Base-by-base conservation (phyloP, 2,329 filamentous ascomycete species). In the Alternaria triticimaculans region DNA sequence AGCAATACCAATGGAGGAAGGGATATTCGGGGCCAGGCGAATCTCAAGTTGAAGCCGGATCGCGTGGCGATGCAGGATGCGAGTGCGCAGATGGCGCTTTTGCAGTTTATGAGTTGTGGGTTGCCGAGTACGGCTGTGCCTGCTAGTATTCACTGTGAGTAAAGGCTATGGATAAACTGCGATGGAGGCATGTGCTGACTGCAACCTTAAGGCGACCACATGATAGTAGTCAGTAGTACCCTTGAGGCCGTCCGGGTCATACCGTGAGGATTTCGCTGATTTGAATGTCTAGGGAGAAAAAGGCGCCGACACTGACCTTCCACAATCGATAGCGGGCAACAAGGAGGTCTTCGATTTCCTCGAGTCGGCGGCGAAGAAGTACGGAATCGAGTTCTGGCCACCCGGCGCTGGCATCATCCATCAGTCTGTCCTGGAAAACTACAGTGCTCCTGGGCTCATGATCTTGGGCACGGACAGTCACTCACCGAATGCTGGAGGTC, bases 51-150 rank as follows among this genome's bases (percentile, higher is more conserved):
- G 81, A 97, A 97, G 82, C 96, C 96, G 21, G 96, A 99, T 81
- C 89, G 96, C 57, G 96, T 98, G 72, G 96, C 96, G 69, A 99
- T 99, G 96, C 96, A 99, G 83, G 96, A 99, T 84, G 96, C 96
- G 14, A 97, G 93, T 28, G 96, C 96, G 6, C 96, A 99, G 84
- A 99, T 99, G 96, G 96, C 96, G 2, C 85, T 99, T 69, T 84
- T 99, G 73, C 96, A 99, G 82, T 99, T 99, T 86, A 99, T 99
- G 95, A 93, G 92, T 26, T 99, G 96, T 81, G 92, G 93, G 59
- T 87, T 99, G 58, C 92, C 91, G 26, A 89, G 89, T 63, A 97
- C 96, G 3, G 94, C 94, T 10, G 95, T 99, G 54, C 96, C 96
- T 11, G 95, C 96, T 53, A 97, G 94, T 80, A 97, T 98, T 72